Evolutionary conservation across 2,329 filamentous ascomycete genomes (phyloP).

Genomic region (Aspergillus persii): DNA sequence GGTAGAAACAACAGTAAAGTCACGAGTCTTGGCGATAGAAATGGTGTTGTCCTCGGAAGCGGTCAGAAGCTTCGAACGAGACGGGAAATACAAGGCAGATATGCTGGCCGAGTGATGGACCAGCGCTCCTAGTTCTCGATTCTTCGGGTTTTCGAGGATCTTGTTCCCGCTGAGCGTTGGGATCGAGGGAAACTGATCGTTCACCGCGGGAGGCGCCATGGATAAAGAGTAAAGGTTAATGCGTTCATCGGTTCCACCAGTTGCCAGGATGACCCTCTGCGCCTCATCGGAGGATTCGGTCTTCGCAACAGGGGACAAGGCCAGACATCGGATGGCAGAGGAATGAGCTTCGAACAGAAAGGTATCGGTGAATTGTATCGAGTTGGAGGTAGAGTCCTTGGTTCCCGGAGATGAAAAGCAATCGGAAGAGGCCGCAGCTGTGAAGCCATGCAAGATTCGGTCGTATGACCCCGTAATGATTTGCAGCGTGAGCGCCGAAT

Average conservation of each 20-base stretch:
- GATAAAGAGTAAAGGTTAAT: constrained; percentile 94
- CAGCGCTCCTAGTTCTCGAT: constrained; percentile 82
- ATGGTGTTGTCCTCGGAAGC: constrained; percentile 88
- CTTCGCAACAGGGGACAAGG: constrained; percentile 73
- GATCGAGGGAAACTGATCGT: constrained; percentile 56
- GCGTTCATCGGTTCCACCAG: constrained; percentile 86
- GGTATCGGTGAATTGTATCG: constrained; percentile 75
- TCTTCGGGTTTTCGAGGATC: constrained; percentile 79
- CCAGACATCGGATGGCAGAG: constrained; percentile 84
- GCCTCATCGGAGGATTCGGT: constrained; percentile 57
- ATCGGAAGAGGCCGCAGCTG: constrained; percentile 61
- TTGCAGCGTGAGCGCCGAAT: constrained; percentile 64
- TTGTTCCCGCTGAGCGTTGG: constrained; percentile 69
- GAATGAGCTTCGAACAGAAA: constrained; percentile 95
- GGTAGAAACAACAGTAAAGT: constrained; percentile 82
- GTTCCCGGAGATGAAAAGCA: constrained; percentile 24
- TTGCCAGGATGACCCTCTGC: constrained; percentile 78
- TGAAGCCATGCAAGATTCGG: constrained; percentile 83
- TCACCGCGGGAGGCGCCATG: constrained; percentile 59
- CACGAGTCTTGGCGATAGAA: constrained; percentile 78
- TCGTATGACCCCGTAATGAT: constrained; percentile 94
- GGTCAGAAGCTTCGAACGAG: constrained; percentile 82
- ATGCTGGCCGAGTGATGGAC: constrained; percentile 83
- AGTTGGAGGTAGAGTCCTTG: constrained; percentile 29
- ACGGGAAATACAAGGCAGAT: constrained; percentile 77